Conservation (phyloP, 495 filamentous ascomycete species). For the Cercophora scortea region DNA sequence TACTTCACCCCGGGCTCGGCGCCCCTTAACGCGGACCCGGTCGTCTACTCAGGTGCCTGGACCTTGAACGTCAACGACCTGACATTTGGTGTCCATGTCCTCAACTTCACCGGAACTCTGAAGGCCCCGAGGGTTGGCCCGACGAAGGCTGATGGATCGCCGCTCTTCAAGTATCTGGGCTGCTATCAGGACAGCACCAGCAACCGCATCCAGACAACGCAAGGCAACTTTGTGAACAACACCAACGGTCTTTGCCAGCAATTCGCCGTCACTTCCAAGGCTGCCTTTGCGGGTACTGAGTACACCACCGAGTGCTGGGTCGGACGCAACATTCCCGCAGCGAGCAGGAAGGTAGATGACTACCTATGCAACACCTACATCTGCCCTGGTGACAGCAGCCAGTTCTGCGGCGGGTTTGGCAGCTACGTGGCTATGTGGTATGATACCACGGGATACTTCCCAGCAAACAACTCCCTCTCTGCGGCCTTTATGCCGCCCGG, state of each 20-base stretch:
- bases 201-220: slow-evolving; percentile 20
- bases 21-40: slow-evolving; percentile 14
- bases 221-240: slow-evolving; percentile 13
- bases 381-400: slow-evolving; percentile 23
- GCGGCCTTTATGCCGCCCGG: slow-evolving; percentile 9
- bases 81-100: slow-evolving; percentile 25
- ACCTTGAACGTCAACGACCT: slow-evolving; percentile 36
- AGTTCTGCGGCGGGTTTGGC: slow-evolving; percentile 29
- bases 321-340: slow-evolving; percentile 25
- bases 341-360: slow-evolving; percentile 9
- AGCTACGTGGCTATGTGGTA: slow-evolving; percentile 12
- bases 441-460: slow-evolving; percentile 6
- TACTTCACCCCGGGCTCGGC: slow-evolving; percentile 19
- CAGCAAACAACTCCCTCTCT: slow-evolving; percentile 4
- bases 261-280: slow-evolving; percentile 16
- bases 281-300: slow-evolving; percentile 27
- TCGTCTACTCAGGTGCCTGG: slow-evolving; percentile 24
- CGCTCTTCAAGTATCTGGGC: slow-evolving; percentile 28
- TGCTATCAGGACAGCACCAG: slow-evolving; percentile 27
- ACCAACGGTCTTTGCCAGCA: slow-evolving; percentile 31
- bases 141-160: slow-evolving; percentile 14
- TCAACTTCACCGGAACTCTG: slow-evolving; percentile 24
- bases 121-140: slow-evolving; percentile 21
- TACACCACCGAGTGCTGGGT: slow-evolving; percentile 24
- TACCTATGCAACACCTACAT: slow-evolving; percentile 24